These are phyloP conservation scores for Exophiala lecanii-corni DNA, from an alignment of 2,329 filamentous ascomycete species.

Conservation along the genomic window DNA sequence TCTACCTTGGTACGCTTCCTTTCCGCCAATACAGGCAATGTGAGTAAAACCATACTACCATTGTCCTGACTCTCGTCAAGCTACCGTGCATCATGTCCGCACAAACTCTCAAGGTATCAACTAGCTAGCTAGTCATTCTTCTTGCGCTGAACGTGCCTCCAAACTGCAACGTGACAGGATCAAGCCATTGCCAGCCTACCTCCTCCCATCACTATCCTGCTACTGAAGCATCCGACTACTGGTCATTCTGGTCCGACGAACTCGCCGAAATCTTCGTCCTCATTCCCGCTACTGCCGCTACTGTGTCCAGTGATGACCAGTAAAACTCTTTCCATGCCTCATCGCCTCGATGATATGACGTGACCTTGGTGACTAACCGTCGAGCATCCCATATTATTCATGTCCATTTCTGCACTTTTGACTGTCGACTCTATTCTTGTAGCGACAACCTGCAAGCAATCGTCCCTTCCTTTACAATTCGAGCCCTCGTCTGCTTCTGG, in stretches of 20 bases:
- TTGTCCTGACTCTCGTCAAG: too few relatives aligned
- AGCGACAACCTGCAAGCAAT: slow-evolving; percentile 20
- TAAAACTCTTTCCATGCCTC: slow-evolving; percentile 9
- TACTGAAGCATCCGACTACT: neutral
- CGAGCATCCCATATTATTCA: slow-evolving; percentile 32
- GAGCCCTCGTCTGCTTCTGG: slow-evolving; percentile 20
- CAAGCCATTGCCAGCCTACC: neutral
- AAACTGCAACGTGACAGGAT: slow-evolving; percentile 20
- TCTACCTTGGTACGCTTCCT: too few relatives aligned
- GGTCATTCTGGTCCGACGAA: slow-evolving; percentile 1
- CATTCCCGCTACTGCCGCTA: slow-evolving; percentile 17
- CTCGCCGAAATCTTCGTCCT: slow-evolving; percentile 6
- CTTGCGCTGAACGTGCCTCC: slow-evolving; percentile 15
- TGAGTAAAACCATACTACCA: too few relatives aligned
- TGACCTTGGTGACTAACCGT: slow-evolving; percentile 11
- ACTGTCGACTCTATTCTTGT: slow-evolving; percentile 20
- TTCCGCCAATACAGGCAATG: too few relatives aligned
- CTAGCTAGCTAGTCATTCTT: too few relatives aligned
- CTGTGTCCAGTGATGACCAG: slow-evolving; percentile 7
- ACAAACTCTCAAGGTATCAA: too few relatives aligned
- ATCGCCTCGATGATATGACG: slow-evolving; percentile 14
- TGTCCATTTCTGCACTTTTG: slow-evolving; percentile 66
- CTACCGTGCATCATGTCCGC: too few relatives aligned
- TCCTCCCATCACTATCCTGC: neutral
- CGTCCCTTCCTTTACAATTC: slow-evolving; percentile 12